Conservation (phyloP, 768 basidiomycete species). For the Megacollybia marginata region DNA sequence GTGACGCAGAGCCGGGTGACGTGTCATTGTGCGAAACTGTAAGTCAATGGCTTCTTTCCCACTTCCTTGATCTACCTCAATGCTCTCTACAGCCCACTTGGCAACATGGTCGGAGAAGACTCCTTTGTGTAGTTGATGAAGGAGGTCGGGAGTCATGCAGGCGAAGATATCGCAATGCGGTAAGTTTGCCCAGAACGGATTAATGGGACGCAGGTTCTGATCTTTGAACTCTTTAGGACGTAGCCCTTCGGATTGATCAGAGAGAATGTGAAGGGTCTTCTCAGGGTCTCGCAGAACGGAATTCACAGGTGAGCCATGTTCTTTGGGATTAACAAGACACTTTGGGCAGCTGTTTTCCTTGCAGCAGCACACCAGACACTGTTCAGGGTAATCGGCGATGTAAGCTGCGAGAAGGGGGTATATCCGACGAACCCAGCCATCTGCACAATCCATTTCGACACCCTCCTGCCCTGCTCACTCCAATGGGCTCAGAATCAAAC, state of each 20-base stretch:
- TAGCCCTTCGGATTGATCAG: constrained; percentile 1
- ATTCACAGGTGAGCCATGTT: constrained; percentile 9
- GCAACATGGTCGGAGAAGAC: constrained; percentile 37
- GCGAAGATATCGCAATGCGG: constrained; percentile 30
- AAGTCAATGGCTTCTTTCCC: constrained; percentile 13
- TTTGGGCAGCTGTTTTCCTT: constrained; percentile 19
- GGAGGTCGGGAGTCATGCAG: constrained; percentile 30
- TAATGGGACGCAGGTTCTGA: constrained; percentile 5
- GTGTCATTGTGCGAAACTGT: constrained; percentile 18
- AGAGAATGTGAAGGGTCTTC: constrained; percentile 4
- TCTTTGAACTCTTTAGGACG: constrained; percentile 8
- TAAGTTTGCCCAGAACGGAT: constrained; percentile 35
- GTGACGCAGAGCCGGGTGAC: constrained; percentile 15
- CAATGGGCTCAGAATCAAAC: constrained; percentile 19
- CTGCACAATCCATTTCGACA: constrained; percentile 22
- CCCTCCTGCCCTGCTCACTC: constrained; percentile 19
- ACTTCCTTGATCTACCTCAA: constrained; percentile 2
- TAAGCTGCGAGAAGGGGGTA: constrained; percentile 28
- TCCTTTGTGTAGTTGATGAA: constrained; percentile 43
- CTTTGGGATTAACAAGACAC: constrained; percentile 14
- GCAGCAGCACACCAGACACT: constrained; percentile 21
- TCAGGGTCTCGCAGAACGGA: constrained; percentile 3
- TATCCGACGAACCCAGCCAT: constrained; percentile 17
- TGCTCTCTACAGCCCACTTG: constrained; percentile 21
- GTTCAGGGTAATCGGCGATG: constrained; percentile 29